Percentiles rank a stretch among this genome's conserved stretches.
Evolutionary conservation across 306 rosid genomes (phyloP).

Genomic region (Lathyrus tuberosus): DNA sequence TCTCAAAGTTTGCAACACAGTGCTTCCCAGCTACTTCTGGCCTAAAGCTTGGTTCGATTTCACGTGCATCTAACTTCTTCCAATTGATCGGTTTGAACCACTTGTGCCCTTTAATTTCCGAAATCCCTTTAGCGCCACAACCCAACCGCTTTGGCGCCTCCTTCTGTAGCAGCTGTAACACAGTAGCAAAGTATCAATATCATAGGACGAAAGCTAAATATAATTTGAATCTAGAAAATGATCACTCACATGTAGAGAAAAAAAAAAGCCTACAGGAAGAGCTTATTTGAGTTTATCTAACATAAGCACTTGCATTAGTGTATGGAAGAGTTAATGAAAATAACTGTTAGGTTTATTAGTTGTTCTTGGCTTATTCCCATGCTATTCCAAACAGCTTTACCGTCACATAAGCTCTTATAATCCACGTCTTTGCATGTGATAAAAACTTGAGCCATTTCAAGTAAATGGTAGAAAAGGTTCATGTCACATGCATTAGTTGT

Average conservation of each 20-base stretch:
- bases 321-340: neutral
- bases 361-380: neutral
- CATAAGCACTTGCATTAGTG: neutral
- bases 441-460: constrained; percentile 9
- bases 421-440: neutral
- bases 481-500: neutral
- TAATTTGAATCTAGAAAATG: neutral
- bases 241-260: neutral
- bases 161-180: constrained; percentile 78
- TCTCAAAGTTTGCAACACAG: constrained; percentile 93
- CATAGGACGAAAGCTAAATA: neutral
- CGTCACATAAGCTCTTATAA: too few relatives aligned
- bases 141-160: constrained; percentile 77
- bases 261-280: constrained; percentile 10
- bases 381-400: neutral
- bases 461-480: neutral
- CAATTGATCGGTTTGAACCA: constrained; percentile 91
- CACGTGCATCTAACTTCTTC: constrained; percentile 76
- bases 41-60: constrained; percentile 84
- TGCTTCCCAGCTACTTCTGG: constrained; percentile 85
- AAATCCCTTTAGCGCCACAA: constrained; percentile 62
- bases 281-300: neutral
- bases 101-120: constrained; percentile 82
- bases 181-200: neutral
- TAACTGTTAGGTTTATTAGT: neutral